Conservation (phyloP, 768 basidiomycete genomes). For the Suillus spraguei region DNA sequence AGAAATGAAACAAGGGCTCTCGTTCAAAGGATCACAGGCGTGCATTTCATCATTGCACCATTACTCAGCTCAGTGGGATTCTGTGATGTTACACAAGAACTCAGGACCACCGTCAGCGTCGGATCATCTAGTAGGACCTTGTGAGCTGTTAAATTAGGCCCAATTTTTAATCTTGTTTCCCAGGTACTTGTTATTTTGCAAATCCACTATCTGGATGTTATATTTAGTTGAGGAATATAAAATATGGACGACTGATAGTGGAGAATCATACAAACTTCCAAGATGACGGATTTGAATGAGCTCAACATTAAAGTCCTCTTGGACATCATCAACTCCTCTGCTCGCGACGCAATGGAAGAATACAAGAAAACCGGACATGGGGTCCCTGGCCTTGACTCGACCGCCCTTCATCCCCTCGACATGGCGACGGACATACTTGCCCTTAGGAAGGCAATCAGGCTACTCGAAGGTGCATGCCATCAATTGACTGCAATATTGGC, state of each 20-base stretch:
- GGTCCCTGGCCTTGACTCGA: conserved; percentile 29
- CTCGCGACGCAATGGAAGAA: conserved; percentile 28
- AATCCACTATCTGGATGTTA: too few species aligned
- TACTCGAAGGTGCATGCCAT: conserved; percentile 29
- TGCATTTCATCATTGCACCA: too few species aligned
- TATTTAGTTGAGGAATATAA: not conserved
- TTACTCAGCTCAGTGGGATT: too few species aligned
- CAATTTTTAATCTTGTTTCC: too few species aligned
- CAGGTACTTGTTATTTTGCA: too few species aligned
- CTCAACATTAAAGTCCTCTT: conserved; percentile 33
- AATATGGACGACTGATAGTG: not conserved
- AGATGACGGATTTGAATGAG: conserved; percentile 13
- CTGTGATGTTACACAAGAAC: not conserved
- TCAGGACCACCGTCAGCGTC: not conserved
- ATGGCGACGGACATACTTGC: conserved; percentile 20
- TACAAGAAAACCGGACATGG: conserved; percentile 26
- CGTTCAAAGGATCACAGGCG: not conserved
- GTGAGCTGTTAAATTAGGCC: too few species aligned
- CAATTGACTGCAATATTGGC: conserved; percentile 28
- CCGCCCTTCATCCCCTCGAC: conserved; percentile 25
- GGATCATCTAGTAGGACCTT: too few species aligned
- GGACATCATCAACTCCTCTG: conserved; percentile 32
- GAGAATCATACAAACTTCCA: not conserved
- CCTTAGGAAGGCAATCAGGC: conserved; percentile 28
- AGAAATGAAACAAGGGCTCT: too few species aligned